These are phyloP conservation scores for Microstroma glucosiphilum DNA, from an alignment of 1,284 basidiomycete species.

Conservation along the genomic window DNA sequence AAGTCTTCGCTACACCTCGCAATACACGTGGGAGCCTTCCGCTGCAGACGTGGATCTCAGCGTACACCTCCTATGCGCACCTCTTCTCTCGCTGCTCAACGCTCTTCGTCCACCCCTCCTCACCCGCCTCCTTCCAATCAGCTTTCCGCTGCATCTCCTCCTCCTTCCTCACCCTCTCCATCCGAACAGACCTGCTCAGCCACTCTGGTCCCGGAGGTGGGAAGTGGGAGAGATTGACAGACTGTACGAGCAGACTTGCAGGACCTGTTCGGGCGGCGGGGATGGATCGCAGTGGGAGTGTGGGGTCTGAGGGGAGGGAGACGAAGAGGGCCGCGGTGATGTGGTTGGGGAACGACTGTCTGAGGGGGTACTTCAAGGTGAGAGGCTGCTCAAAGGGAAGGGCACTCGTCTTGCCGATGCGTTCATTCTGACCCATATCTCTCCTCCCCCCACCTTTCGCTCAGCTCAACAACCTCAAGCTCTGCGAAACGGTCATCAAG, in stretches of 20 bases:
- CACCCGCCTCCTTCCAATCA: background rate
- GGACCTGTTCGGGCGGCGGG: conserved; percentile 44
- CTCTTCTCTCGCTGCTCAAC: background rate
- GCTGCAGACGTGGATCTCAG: background rate
- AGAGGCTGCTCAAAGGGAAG: background rate
- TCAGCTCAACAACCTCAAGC: conserved; percentile 50
- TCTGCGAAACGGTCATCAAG: conserved; percentile 54
- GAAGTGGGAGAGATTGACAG: conserved; percentile 20
- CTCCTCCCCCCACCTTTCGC: background rate
- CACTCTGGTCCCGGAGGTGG: background rate
- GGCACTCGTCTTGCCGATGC: background rate
- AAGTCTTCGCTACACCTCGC: background rate
- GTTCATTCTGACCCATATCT: background rate
- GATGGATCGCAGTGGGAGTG: conserved; percentile 38
- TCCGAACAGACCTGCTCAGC: background rate
- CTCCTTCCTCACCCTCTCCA: conserved; percentile 2
- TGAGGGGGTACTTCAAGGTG: conserved; percentile 46
- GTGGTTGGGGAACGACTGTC: conserved; percentile 45
- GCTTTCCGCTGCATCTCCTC: background rate
- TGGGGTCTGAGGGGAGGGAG: conserved; percentile 19
- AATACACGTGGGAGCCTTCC: background rate
- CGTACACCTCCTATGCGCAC: background rate
- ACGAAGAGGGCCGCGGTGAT: conserved; percentile 45
- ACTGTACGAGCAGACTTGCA: conserved; percentile 43
- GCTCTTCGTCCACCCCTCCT: background rate